Evolutionary conservation across 495 filamentous ascomycete genomes (phyloP).

Genomic region (Massariosphaeria phaeospora): DNA sequence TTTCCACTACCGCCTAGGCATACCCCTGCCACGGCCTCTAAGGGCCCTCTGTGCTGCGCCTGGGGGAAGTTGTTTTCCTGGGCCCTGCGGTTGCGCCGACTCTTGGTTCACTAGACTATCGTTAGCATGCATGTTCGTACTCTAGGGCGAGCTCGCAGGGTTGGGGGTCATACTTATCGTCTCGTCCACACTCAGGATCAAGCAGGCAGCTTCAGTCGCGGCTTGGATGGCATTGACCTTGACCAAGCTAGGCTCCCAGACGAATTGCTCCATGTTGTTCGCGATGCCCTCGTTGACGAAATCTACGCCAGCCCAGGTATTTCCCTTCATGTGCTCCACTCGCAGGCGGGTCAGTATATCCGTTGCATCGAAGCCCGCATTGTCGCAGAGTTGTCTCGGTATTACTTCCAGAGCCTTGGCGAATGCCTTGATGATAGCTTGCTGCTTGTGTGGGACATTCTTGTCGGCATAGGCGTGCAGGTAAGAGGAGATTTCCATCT

Average conservation of each 20-base stretch:
- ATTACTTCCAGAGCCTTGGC: slow-evolving; percentile 97
- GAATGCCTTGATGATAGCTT: slow-evolving; percentile 94
- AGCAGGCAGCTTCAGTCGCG: slow-evolving; percentile 86
- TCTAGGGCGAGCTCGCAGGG: neutral
- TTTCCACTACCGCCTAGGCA: slow-evolving; percentile 67
- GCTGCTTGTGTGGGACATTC: slow-evolving; percentile 90
- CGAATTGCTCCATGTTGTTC: slow-evolving; percentile 88
- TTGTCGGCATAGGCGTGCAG: slow-evolving; percentile 87
- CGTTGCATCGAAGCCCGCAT: slow-evolving; percentile 95
- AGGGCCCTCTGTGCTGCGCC: slow-evolving; percentile 90
- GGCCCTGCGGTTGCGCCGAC: slow-evolving; percentile 72
- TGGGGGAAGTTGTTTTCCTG: slow-evolving; percentile 72
- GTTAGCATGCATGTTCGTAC: slow-evolving; percentile 7
- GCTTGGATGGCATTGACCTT: slow-evolving; percentile 98
- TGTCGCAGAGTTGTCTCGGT: slow-evolving; percentile 93
- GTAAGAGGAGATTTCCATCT: slow-evolving; percentile 95
- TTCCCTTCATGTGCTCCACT: slow-evolving; percentile 88
- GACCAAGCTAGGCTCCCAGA: slow-evolving; percentile 93
- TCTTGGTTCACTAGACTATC: slow-evolving; percentile 67
- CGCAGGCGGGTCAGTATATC: slow-evolving; percentile 93
- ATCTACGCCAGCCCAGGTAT: slow-evolving; percentile 92
- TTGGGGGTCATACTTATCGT: slow-evolving; percentile 71
- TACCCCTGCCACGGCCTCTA: slow-evolving; percentile 68
- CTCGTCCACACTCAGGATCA: slow-evolving; percentile 95
- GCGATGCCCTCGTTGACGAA: slow-evolving; percentile 85